Evolutionary conservation across 73 alveolate genomes (phyloP).

Genomic region (Tetrahymena thermophila): DNA sequence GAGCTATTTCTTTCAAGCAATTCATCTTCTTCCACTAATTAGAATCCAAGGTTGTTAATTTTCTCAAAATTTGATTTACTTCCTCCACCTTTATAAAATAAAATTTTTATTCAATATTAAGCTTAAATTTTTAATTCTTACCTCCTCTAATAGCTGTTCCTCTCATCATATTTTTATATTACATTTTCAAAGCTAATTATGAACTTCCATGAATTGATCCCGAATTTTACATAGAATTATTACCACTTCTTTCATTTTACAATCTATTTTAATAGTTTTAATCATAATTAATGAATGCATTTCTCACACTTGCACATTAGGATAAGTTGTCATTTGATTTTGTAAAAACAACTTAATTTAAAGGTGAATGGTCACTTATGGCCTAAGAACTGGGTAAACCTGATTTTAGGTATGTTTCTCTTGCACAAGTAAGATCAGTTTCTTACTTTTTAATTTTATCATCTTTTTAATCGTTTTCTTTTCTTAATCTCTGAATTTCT

Average conservation of each 20-base stretch:
- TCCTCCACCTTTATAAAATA: background rate
- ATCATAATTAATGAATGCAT: background rate
- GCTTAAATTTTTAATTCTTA: background rate
- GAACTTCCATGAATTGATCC: background rate
- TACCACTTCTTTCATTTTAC: background rate
- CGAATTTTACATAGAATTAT: background rate
- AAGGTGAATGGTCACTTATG: background rate
- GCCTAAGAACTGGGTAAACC: background rate
- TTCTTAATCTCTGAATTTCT: background rate
- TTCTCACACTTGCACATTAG: background rate
- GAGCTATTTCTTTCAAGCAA: background rate
- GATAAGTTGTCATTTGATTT: background rate
- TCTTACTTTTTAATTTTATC: background rate
- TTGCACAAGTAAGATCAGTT: background rate
- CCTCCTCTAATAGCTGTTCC: background rate
- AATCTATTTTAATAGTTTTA: background rate
- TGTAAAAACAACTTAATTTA: background rate
- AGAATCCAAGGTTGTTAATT: background rate
- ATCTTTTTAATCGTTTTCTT: background rate
- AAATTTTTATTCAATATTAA: background rate
- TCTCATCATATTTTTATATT: background rate
- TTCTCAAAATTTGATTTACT: background rate
- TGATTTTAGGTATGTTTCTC: background rate
- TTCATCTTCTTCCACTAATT: background rate
- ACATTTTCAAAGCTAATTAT: background rate